phyloP scores from a whole-genome alignment of 371 early-diverging fungal genomes.

The Zychaea mexicana region DNA sequence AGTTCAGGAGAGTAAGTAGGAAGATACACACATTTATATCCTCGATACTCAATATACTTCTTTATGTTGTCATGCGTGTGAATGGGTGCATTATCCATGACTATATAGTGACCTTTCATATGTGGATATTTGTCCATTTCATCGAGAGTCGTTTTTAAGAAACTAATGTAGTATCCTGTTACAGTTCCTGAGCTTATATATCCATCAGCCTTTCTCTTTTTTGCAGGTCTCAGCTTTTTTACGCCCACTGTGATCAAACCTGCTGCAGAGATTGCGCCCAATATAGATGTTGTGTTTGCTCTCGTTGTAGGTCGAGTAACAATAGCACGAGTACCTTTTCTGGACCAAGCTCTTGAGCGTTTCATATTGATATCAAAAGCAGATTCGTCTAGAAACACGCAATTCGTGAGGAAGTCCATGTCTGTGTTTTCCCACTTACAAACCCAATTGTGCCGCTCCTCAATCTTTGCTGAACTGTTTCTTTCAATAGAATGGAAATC shows the following conservation, averaged over 20 bases:
- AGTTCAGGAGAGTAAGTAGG: too few relatives aligned
- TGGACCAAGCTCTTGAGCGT: conserved; percentile 13
- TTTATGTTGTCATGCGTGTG: too few relatives aligned
- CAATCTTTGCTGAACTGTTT: conserved; percentile 24
- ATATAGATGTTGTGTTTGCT: conserved; percentile 9
- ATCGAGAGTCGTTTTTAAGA: too few relatives aligned
- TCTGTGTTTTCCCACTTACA: conserved; percentile 17
- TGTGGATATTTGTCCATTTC: background rate
- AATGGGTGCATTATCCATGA: too few relatives aligned
- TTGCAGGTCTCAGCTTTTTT: background rate
- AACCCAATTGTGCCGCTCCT: conserved; percentile 17
- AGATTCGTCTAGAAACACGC: conserved; percentile 15
- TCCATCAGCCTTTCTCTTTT: conserved; percentile 7
- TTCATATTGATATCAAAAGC: conserved; percentile 19
- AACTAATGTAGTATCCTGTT: background rate
- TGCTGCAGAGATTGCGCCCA: conserved; percentile 15
- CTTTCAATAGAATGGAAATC: conserved; percentile 11
- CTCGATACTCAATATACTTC: too few relatives aligned
- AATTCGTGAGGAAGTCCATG: conserved; percentile 7
- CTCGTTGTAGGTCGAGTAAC: conserved; percentile 11
- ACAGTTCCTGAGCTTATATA: background rate
- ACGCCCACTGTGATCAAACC: conserved; percentile 5
- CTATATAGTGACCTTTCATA: too few relatives aligned
- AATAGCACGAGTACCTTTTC: conserved; percentile 14
- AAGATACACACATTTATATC: too few relatives aligned